A percentile compares a stretch with the other conserved stretches of the same genome.
These are phyloP conservation scores for Plantago ovata DNA, from an alignment of 257 asterid genomes.

Conservation along the genomic window DNA sequence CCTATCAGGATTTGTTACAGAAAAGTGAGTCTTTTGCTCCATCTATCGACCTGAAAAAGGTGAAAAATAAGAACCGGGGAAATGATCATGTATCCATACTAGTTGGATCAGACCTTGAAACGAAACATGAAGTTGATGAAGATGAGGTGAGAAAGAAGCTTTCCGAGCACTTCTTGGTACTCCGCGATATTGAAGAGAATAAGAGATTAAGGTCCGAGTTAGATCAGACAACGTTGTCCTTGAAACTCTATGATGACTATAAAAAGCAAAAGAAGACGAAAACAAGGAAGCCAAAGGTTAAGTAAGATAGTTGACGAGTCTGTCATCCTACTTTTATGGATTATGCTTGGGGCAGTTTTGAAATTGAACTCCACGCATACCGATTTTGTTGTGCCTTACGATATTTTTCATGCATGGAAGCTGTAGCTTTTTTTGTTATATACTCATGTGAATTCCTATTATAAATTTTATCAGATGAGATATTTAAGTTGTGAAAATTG, in stretches of 20 bases:
- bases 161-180: conserved; percentile 48
- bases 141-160: conserved; percentile 51
- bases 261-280: conserved; percentile 52
- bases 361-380: background rate
- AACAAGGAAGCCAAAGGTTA: conserved; percentile 18
- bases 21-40: conserved; percentile 42
- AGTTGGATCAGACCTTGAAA: conserved; percentile 21
- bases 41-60: conserved; percentile 26
- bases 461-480: too few species aligned
- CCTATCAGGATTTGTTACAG: conserved; percentile 44
- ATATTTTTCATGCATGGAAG: background rate
- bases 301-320: background rate
- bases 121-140: conserved; percentile 32
- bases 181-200: conserved; percentile 63
- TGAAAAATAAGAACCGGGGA: conserved; percentile 40
- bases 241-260: conserved; percentile 54
- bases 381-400: background rate
- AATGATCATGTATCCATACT: conserved; percentile 17
- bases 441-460: too few species aligned
- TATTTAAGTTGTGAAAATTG: too few species aligned
- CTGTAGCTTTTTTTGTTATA: too few species aligned
- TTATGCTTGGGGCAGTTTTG: conserved; percentile 4
- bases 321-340: background rate
- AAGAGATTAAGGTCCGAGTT: conserved; percentile 71
- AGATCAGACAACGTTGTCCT: conserved; percentile 34